A percentile compares a stretch with the other conserved stretches of the same genome.
Evolutionary conservation across 495 filamentous ascomycete genomes (phyloP).

Genomic region (Tuber microsphaerosporum): DNA sequence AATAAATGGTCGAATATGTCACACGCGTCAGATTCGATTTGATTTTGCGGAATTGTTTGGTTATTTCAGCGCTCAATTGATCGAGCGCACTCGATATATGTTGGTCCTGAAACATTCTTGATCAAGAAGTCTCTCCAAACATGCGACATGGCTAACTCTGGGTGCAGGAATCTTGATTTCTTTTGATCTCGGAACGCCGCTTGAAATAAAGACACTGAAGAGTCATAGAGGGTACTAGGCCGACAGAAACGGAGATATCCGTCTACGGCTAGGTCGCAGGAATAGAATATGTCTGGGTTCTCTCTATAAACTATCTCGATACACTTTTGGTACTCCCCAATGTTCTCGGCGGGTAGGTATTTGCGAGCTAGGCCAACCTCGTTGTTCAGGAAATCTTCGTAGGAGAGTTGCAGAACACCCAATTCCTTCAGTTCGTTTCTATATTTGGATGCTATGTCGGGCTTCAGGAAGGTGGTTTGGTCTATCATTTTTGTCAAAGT

Average conservation of each 20-base stretch:
- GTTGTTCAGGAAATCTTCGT: conserved; percentile 15
- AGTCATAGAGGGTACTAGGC: conserved; percentile 21
- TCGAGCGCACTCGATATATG: conserved; percentile 18
- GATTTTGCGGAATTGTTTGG: conserved; percentile 10
- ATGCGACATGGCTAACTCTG: conserved; percentile 1
- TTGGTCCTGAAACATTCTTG: not conserved
- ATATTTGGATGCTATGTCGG: conserved; percentile 11
- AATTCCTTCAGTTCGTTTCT: conserved; percentile 5
- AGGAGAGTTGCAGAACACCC: conserved; percentile 12
- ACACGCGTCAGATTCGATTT: conserved; percentile 16
- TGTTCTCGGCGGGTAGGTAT: conserved; percentile 11
- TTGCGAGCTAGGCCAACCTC: conserved; percentile 8
- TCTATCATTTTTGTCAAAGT: conserved; percentile 11
- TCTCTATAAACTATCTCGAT: conserved; percentile 9
- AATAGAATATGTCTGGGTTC: conserved; percentile 10
- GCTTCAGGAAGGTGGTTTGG: conserved; percentile 17
- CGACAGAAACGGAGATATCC: conserved; percentile 19
- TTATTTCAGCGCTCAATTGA: conserved; percentile 20
- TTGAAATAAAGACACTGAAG: conserved; percentile 14
- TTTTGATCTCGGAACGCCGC: conserved; percentile 32
- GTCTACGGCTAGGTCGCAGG: conserved; percentile 21
- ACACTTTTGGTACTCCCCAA: conserved; percentile 17
- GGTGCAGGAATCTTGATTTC: conserved; percentile 26
- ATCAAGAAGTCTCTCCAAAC: conserved; percentile 18
- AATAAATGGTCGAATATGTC: conserved; percentile 25